Base-by-base conservation (phyloP, 73 alveolate genomes). In the Paraurostyla sp. region DNA sequence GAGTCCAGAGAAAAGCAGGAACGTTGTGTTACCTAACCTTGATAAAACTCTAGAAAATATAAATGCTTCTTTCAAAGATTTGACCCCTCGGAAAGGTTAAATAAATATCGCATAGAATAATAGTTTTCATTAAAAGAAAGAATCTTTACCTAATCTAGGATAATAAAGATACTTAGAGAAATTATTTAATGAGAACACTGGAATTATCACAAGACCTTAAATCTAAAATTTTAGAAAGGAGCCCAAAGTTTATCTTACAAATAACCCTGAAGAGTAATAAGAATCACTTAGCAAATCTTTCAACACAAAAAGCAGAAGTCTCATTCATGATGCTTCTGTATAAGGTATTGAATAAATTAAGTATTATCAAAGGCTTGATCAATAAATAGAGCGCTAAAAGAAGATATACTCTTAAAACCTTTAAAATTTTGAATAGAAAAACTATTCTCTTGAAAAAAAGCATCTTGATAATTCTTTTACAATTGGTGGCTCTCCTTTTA, bases 141-240 rank as follows among this genome's bases (percentile, higher is more conserved):
- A 65, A 2, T 65, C 82, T 6, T 65, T 65, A 38, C 82, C 82
- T 1, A 65, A 65, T 65, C 25, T 65, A 15, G 82, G 82, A 40
- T 38, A 65, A 22, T 22, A 65, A 40, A 65, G 82, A 65, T 65
- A 65, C 41, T 38, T 65, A 18, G 13, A 65, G 42, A 65, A 65
- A 38, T 38, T 65, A 65, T 65, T 65, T 38, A 58, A 65, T 38
- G 82, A 65, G 3, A 36, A 40, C 6, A 6, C 9, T 16, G 82
- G 82, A 0, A 56, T 58, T 38, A 65, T 33, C 36, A 38, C 41
- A 0, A 38, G 16, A 33, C 82, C 82, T 38, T 38, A 32, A 40
- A 3, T 6, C 3, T 0, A 40, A 15, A 1, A 65, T 3, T 65
- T 18, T 38, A 3, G 54, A 35, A 65, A 65, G 41, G 82, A 65